Evolutionary conservation across 208 protist species (phyloP), one percentile per base, ranked within the genome.

Genomic region (Wallacemonas sp.): DNA sequence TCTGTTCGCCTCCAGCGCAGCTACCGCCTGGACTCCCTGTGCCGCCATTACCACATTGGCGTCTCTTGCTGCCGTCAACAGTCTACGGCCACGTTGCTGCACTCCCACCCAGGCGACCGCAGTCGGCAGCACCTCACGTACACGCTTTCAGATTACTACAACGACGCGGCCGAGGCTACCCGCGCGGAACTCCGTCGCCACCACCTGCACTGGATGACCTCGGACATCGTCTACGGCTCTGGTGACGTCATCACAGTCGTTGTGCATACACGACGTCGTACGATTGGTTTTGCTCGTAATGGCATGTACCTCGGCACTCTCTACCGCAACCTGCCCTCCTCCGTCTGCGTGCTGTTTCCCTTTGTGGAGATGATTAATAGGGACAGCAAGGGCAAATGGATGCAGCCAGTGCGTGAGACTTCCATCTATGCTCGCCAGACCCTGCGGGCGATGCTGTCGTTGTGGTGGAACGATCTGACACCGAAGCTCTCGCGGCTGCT

Each of bases 341-440:
- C 63, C 17, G 82, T 92, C 45, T 67, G 51, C 30, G 70, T 86
- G 41, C 47, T 96, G 21, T 93, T 82, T 54, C 90, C 90, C 1
- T 96, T 88, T 70, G 85, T 96, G 8, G 80, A 91, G 75, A 73
- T 94, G 14, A 90, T 82, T 72, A 92, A 90, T 73, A 66, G 66
- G 24, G 82, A 94, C 68, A 85, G 82, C 53, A 65, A 66, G 30
- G 87, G 80, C 9, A 77, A 83, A 62, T 96, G 80, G 82, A 85
- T 94, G 85, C 83, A 86, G 70, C 27, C 76, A 24, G 77, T 79
- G 5, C 60, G 79, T 39, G 86, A 91, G 66, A 62, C 82, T 14
- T 73, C 66, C 21, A 66, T 91, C 41, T 73, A 76, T 26, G 85
- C 90, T 2, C 85, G 87, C 0, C 76, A 74, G 54, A 77, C 71